phyloP scores from a whole-genome alignment of 2,329 filamentous ascomycete species.

The Chrysoporthe deuterocubensis region DNA sequence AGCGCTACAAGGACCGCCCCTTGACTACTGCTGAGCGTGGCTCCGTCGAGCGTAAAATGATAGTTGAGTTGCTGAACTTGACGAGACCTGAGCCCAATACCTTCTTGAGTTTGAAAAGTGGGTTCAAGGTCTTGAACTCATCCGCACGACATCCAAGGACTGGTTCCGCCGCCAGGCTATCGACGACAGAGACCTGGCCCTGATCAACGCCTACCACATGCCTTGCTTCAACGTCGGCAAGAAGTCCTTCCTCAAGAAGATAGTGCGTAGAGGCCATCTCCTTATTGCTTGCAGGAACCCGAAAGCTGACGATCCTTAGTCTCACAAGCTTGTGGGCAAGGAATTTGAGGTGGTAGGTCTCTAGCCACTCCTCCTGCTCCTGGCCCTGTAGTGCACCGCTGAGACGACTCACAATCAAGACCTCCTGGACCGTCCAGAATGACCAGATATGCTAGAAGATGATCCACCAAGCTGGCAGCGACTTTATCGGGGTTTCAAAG shows the following conservation, averaged over 20 bases:
- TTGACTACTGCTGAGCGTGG: background rate
- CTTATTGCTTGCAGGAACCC: background rate
- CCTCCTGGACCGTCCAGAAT: conserved; percentile 22
- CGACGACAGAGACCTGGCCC: conserved; percentile 21
- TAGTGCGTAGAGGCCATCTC: background rate
- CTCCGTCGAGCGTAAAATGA: background rate
- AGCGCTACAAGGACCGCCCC: background rate
- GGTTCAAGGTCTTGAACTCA: background rate
- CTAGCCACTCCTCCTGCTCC: background rate
- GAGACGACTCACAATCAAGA: background rate
- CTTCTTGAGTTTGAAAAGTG: background rate
- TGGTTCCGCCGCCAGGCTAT: conserved; percentile 11
- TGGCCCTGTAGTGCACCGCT: background rate
- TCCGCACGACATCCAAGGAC: background rate
- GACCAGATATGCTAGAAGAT: conserved; percentile 3
- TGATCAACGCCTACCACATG: background rate
- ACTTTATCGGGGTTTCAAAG: conserved; percentile 2
- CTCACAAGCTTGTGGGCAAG: conserved; percentile 12
- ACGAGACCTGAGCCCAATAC: too few species aligned
- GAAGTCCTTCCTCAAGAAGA: conserved; percentile 10
- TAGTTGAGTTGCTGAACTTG: background rate
- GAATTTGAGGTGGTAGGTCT: background rate
- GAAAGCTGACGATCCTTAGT: background rate
- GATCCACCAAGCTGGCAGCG: conserved; percentile 7
- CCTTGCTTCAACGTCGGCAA: conserved; percentile 11